Base-by-base conservation (phyloP, 140 eudicot species). In the Stevia rebaudiana region DNA sequence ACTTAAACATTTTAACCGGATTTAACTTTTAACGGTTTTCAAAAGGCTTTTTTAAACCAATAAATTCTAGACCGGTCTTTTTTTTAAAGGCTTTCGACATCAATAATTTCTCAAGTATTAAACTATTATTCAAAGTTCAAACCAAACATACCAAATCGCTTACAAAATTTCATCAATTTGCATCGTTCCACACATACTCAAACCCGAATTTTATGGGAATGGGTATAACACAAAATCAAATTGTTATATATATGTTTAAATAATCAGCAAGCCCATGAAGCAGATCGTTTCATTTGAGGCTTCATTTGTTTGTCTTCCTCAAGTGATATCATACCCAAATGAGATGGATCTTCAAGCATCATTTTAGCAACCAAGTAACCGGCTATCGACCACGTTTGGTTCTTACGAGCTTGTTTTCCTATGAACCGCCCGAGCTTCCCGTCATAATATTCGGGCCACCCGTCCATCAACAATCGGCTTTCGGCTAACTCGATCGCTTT, bases 311-410 rank as follows among this genome's bases (percentile, higher is more conserved):
- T 88, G 77, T 88, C 96, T 76, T 88, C 90, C 68, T 88, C 94
- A 1, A 88, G 80, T n/a, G 96, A 82, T 24, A 88, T 82, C 96
- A 88, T 85, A 25, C 90, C 94, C 69, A 88, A 71, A 76, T 88
- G 96, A 22, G 96, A 85, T 3, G 96, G 94, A 78, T 88, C 96
- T 68, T 88, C 96, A 13, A 88, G 87, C 94, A 88, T 73, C 94
- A 88, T 85, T 60, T 82, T 88, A 8, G 94, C 96, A 57, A 88
- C 96, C 78, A 88, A 65, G 68, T 88, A 88, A 53, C 96, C 94
- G 0, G 96, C 96, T 22, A 88, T 78, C 6, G 96, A 88, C 96
- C 96, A 88, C 10, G 96, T 88, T 63, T 88, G 96, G 81, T 70
- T 70, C 62, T 88, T 88, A 0, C 96, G 87, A 7, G 96, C 85